Evolutionary conservation across 148 eudicot species (phyloP).

Genomic region (Rhododendron ferrugineum): DNA sequence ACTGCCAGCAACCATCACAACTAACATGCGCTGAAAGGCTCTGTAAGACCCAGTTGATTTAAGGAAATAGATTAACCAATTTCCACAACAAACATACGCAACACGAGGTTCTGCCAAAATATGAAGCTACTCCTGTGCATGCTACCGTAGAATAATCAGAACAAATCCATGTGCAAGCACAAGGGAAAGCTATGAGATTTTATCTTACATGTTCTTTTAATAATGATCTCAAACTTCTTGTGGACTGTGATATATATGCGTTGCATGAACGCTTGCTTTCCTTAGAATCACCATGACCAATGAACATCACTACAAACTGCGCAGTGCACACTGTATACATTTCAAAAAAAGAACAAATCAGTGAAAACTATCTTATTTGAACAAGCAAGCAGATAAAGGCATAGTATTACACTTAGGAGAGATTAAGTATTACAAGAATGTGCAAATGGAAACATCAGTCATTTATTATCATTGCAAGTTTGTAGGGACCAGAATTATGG

Average conservation of each 20-base stretch:
- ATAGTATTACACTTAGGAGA: background rate
- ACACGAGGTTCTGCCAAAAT: background rate
- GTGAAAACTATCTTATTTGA: background rate
- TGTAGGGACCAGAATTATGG: background rate
- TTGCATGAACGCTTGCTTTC: constrained; percentile 50
- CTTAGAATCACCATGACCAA: constrained; percentile 42
- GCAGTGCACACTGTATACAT: constrained; percentile 63
- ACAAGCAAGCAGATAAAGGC: background rate
- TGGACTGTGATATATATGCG: constrained; percentile 84
- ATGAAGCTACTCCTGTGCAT: background rate
- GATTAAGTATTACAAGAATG: background rate
- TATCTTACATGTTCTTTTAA: constrained; percentile 79
- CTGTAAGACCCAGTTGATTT: background rate
- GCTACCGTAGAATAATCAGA: background rate
- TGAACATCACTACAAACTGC: constrained; percentile 84
- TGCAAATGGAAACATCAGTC: background rate
- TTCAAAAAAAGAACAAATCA: constrained; percentile 7
- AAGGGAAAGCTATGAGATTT: constrained; percentile 10
- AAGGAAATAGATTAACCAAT: background rate
- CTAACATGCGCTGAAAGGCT: background rate
- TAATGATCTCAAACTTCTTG: constrained; percentile 79
- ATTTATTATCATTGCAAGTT: background rate
- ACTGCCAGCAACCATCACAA: background rate
- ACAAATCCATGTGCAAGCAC: background rate
- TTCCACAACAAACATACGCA: background rate